Evolutionary conservation across 108 stramenopile species (phyloP).

Genomic region (Skeletonema tropicum): DNA sequence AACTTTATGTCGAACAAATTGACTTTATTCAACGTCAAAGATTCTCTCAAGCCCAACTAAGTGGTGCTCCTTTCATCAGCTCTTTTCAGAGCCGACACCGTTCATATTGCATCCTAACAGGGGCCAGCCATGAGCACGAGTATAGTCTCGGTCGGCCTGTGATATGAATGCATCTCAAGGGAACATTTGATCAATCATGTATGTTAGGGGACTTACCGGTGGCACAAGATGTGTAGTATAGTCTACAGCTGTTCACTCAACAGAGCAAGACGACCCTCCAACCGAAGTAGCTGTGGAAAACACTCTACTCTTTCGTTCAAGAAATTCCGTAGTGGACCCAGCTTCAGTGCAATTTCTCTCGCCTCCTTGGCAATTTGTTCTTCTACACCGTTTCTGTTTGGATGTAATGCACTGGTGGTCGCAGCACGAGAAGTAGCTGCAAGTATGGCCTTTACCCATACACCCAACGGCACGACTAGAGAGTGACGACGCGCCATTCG

Average conservation of each 20-base stretch:
- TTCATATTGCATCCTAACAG: constrained; percentile 3
- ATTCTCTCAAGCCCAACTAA: constrained; percentile 7
- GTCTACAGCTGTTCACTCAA: constrained; percentile 48
- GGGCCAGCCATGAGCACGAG: constrained; percentile 7
- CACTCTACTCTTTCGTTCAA: constrained; percentile 53
- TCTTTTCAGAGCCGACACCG: constrained; percentile 5
- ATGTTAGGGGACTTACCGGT: background rate
- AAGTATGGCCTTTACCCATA: constrained; percentile 54
- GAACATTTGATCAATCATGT: background rate
- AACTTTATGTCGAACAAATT: constrained; percentile 4
- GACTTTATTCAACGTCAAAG: constrained; percentile 3
- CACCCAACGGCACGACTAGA: constrained; percentile 35
- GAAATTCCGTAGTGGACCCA: constrained; percentile 49
- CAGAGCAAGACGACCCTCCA: constrained; percentile 50
- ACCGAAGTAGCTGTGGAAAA: constrained; percentile 46
- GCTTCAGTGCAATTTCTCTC: constrained; percentile 41
- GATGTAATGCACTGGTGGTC: constrained; percentile 8
- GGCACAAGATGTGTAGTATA: background rate
- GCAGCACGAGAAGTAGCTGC: constrained; percentile 30
- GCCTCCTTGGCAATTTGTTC: constrained; percentile 36
- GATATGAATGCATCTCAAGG: background rate
- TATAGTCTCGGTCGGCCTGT: constrained; percentile 1
- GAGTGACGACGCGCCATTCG: constrained; percentile 48
- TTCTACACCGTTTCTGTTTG: constrained; percentile 7
- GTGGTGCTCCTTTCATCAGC: constrained; percentile 3